These are phyloP conservation scores for Aspergillus viridinutans DNA, from an alignment of 2,329 filamentous ascomycete species.

Conservation along the genomic window DNA sequence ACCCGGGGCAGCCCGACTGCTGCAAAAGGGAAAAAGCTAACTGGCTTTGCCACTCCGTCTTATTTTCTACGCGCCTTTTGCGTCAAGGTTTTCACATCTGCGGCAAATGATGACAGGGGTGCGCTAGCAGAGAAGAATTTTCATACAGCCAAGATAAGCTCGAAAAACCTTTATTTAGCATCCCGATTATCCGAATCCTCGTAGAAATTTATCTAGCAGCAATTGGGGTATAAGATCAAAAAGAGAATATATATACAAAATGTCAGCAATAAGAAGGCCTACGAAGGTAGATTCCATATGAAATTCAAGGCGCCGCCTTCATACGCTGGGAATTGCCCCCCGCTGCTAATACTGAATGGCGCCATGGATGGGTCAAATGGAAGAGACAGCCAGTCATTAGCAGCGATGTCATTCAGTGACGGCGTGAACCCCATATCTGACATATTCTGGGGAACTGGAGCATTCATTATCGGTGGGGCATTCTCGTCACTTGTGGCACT, in stretches of 20 bases:
- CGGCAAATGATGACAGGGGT: not conserved
- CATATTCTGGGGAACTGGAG: constrained; percentile 21
- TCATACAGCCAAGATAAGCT: not conserved
- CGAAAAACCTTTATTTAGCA: not conserved
- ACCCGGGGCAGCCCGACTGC: constrained; percentile 11
- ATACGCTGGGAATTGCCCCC: constrained; percentile 37
- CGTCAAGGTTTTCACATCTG: not conserved
- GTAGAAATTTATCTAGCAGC: not conserved
- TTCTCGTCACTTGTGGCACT: constrained; percentile 22
- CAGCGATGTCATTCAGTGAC: constrained; percentile 26
- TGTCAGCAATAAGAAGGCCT: constrained; percentile 15
- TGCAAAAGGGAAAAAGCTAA: constrained; percentile 1
- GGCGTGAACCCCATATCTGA: constrained; percentile 27
- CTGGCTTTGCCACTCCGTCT: not conserved
- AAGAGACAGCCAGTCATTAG: constrained; percentile 41
- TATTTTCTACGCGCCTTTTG: not conserved
- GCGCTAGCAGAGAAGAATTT: not conserved
- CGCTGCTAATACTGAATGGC: constrained; percentile 37
- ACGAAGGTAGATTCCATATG: constrained; percentile 41
- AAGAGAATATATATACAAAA: not conserved
- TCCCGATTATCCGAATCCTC: not conserved
- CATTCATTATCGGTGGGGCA: constrained; percentile 15
- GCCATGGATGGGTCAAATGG: constrained; percentile 44
- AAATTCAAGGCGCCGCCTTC: constrained; percentile 40
- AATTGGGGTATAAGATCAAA: not conserved